Conservation (phyloP, 352 stramenopile genomes). For the Phytophthora constricta region DNA sequence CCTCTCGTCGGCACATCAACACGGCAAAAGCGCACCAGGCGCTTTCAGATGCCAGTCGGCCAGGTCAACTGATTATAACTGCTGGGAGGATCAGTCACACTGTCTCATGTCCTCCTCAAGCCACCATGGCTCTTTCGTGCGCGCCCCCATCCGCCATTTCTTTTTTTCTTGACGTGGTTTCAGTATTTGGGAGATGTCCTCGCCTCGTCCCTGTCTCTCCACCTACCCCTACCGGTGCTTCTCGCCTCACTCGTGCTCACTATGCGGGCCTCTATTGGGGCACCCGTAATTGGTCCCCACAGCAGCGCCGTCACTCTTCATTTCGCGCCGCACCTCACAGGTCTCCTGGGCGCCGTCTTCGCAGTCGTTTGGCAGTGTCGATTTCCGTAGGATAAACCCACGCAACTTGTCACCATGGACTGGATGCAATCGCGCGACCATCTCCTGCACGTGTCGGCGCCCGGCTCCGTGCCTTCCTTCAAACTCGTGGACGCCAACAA, state of each 20-base stretch:
- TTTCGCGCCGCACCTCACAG: constrained; percentile 27
- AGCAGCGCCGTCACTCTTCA: constrained; percentile 32
- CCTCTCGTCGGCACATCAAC: too few relatives aligned
- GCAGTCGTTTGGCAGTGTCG: constrained; percentile 8
- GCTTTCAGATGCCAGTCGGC: background rate
- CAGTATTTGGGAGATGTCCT: constrained; percentile 34
- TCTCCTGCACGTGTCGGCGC: constrained; percentile 38
- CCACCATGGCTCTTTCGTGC: constrained; percentile 10
- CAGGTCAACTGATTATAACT: background rate
- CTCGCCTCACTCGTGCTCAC: constrained; percentile 25
- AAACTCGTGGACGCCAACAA: constrained; percentile 78
- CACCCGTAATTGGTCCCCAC: background rate
- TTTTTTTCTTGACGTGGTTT: constrained; percentile 27
- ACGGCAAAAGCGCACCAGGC: background rate
- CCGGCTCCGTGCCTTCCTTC: constrained; percentile 55
- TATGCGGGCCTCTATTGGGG: constrained; percentile 2
- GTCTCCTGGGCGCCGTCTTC: constrained; percentile 12
- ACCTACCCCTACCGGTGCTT: constrained; percentile 32
- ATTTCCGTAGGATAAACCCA: background rate
- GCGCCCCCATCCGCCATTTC: constrained; percentile 23
- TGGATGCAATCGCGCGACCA: constrained; percentile 65
- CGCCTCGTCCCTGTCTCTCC: constrained; percentile 18
- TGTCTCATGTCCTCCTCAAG: constrained; percentile 27
- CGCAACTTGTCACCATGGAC: constrained; percentile 39
- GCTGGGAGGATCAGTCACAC: constrained; percentile 13